Percentiles rank a stretch among this genome's conserved stretches.
Evolutionary conservation across 352 stramenopile species (phyloP).

Genomic region (Paralagenidium karlingii): DNA sequence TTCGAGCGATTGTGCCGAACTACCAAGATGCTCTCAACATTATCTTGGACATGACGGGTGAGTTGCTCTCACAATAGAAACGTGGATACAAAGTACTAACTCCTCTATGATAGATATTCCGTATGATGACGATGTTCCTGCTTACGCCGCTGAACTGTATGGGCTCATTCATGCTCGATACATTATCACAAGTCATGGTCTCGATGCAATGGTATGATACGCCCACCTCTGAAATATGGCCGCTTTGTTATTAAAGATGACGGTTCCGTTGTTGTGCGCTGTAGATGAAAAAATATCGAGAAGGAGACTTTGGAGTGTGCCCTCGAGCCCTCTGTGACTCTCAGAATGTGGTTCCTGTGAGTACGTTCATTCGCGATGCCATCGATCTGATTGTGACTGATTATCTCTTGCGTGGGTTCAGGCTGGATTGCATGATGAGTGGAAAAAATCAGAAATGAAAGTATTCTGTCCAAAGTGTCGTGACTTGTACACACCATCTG

Average conservation of each 20-base stretch:
- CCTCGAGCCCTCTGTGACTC: slow-evolving; percentile 72
- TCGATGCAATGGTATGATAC: slow-evolving; percentile 71
- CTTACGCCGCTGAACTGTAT: slow-evolving; percentile 82
- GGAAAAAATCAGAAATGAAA: slow-evolving; percentile 86
- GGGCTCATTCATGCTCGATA: slow-evolving; percentile 83
- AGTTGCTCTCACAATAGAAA: background rate
- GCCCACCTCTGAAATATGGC: background rate
- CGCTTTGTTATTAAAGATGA: background rate
- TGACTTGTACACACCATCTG: slow-evolving; percentile 77
- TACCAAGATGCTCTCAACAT: slow-evolving; percentile 88
- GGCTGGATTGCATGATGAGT: slow-evolving; percentile 80
- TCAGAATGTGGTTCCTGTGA: slow-evolving; percentile 71
- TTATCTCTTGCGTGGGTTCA: slow-evolving; percentile 9
- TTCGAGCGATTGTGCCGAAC: slow-evolving; percentile 81
- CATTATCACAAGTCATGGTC: slow-evolving; percentile 80
- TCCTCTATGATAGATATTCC: slow-evolving; percentile 49
- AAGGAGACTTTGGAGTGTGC: slow-evolving; percentile 81
- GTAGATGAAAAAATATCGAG: slow-evolving; percentile 83
- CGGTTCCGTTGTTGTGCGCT: background rate
- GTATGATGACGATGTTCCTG: slow-evolving; percentile 79
- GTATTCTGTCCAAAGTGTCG: slow-evolving; percentile 84
- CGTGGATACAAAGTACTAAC: background rate
- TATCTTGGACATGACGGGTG: slow-evolving; percentile 83
- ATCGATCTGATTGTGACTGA: slow-evolving; percentile 1
- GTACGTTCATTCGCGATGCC: slow-evolving; percentile 14